A percentile compares a stretch with the other conserved stretches of the same genome.
phyloP scores from a whole-genome alignment of 2,329 filamentous ascomycete species.

The Pseudogymnoascus sp. region DNA sequence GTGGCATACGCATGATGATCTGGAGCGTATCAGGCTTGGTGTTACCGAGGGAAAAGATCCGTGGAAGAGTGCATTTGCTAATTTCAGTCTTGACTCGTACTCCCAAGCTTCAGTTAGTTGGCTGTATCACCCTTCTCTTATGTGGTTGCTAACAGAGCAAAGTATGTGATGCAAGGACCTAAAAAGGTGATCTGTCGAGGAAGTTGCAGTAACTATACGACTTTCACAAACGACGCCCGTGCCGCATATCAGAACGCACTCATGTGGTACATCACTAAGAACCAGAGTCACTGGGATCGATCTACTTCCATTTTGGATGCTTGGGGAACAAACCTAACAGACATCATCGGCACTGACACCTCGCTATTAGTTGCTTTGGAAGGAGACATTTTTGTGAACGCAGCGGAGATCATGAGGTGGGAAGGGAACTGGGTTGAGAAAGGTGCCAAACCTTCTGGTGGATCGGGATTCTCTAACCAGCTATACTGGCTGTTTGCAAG shows the following conservation, averaged over 20 bases:
- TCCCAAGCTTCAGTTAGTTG: background rate
- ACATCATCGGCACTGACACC: constrained; percentile 30
- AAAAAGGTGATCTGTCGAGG: constrained; percentile 29
- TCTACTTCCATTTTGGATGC: constrained; percentile 32
- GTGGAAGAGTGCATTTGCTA: constrained; percentile 13
- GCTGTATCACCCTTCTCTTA: background rate
- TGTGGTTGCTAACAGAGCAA: background rate
- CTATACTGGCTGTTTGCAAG: constrained; percentile 36
- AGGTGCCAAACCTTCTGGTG: constrained; percentile 30
- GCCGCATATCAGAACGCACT: constrained; percentile 36
- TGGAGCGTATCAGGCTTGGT: constrained; percentile 26
- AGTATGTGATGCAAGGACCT: constrained; percentile 29
- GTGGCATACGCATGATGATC: constrained; percentile 30
- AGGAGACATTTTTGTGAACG: constrained; percentile 35
- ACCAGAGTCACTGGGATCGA: constrained; percentile 30
- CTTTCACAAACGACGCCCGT: constrained; percentile 31
- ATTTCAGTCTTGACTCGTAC: constrained; percentile 14
- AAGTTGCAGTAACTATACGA: constrained; percentile 30
- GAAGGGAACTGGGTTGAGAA: constrained; percentile 34
- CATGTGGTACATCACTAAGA: constrained; percentile 36
- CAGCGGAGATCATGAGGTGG: constrained; percentile 39
- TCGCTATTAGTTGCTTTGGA: constrained; percentile 34
- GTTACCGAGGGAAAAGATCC: constrained; percentile 14
- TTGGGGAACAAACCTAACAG: constrained; percentile 30
- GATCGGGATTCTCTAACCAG: constrained; percentile 32